Conservation (phyloP, 306 rosid genomes). For the Oxytropis ochrocephala region DNA sequence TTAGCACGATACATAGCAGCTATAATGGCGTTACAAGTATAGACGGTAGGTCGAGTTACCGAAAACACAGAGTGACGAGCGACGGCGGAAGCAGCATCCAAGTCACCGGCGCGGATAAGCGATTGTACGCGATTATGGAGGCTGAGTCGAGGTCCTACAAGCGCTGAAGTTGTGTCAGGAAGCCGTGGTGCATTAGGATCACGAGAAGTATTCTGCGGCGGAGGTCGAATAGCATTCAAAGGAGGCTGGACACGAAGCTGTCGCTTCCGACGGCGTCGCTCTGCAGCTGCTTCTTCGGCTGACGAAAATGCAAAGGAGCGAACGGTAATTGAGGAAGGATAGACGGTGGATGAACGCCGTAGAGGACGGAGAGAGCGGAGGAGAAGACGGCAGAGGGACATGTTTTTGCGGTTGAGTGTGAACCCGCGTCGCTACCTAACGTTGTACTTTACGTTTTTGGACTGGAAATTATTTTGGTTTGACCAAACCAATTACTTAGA, state of each 20-base stretch:
- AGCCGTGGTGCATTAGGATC: slow-evolving; percentile 90
- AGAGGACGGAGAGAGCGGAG: slow-evolving; percentile 45
- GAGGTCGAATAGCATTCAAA: slow-evolving; percentile 71
- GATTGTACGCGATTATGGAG: slow-evolving; percentile 95
- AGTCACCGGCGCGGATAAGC: slow-evolving; percentile 83
- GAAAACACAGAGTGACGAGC: slow-evolving; percentile 89
- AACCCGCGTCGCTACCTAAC: too few species aligned
- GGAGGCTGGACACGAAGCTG: slow-evolving; percentile 93
- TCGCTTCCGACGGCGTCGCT: slow-evolving; percentile 85
- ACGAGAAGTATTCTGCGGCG: slow-evolving; percentile 41
- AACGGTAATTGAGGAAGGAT: slow-evolving; percentile 4
- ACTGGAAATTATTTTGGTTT: too few species aligned
- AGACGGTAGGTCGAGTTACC: slow-evolving; percentile 87
- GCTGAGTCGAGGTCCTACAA: slow-evolving; percentile 75
- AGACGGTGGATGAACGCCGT: slow-evolving; percentile 28
- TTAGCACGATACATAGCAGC: slow-evolving; percentile 88
- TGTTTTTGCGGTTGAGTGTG: background rate
- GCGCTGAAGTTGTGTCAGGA: slow-evolving; percentile 78
- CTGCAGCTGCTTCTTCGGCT: slow-evolving; percentile 95
- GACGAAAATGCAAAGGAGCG: slow-evolving; percentile 79
- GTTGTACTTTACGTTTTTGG: too few species aligned
- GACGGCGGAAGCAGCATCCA: slow-evolving; percentile 69
- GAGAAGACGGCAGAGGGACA: slow-evolving; percentile 58
- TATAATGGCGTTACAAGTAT: slow-evolving; percentile 92
- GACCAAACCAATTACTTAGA: too few species aligned